Percentiles rank a stretch among this genome's conserved stretches.
Evolutionary conservation across 352 stramenopile species (phyloP).

Genomic region (Pythium grandisporangium): DNA sequence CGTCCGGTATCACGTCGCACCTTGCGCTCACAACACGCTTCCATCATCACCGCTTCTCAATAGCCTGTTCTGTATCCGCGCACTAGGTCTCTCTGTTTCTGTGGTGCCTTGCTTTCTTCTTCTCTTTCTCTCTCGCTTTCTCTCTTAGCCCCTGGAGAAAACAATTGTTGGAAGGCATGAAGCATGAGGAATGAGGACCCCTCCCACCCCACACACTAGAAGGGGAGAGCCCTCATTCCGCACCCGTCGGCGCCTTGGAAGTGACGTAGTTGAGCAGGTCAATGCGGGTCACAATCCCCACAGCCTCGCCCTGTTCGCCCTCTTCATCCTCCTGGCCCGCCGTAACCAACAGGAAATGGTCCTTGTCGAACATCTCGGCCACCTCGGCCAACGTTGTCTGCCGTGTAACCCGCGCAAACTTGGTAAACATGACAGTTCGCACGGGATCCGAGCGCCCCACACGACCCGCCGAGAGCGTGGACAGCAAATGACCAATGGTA

Average conservation of each 20-base stretch:
- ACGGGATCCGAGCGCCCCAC: slow-evolving; percentile 79
- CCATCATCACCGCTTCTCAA: too few species aligned
- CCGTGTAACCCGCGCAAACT: slow-evolving; percentile 89
- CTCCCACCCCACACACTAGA: too few species aligned
- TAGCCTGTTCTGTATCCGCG: too few species aligned
- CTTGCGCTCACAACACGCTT: too few species aligned
- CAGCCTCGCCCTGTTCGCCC: slow-evolving; percentile 57
- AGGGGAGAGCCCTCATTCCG: too few species aligned
- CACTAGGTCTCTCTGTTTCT: too few species aligned
- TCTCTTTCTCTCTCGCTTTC: too few species aligned
- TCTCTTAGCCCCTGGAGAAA: too few species aligned
- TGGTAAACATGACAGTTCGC: slow-evolving; percentile 88
- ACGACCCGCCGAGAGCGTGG: slow-evolving; percentile 80
- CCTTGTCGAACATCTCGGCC: slow-evolving; percentile 92
- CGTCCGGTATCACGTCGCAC: too few species aligned
- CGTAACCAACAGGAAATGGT: slow-evolving; percentile 92
- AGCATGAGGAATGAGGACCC: too few species aligned
- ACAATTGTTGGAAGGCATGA: too few species aligned
- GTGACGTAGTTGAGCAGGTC: slow-evolving; percentile 96
- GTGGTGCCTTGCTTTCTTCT: too few species aligned
- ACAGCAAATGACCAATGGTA: slow-evolving; percentile 93
- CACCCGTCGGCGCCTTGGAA: slow-evolving; percentile 6
- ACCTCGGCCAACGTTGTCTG: slow-evolving; percentile 84
- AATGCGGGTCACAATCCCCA: slow-evolving; percentile 92
- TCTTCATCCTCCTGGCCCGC: slow-evolving; percentile 55